Evolutionary conservation across 2,329 filamentous ascomycete genomes (phyloP).

Genomic region (Alternaria gansuensis): DNA sequence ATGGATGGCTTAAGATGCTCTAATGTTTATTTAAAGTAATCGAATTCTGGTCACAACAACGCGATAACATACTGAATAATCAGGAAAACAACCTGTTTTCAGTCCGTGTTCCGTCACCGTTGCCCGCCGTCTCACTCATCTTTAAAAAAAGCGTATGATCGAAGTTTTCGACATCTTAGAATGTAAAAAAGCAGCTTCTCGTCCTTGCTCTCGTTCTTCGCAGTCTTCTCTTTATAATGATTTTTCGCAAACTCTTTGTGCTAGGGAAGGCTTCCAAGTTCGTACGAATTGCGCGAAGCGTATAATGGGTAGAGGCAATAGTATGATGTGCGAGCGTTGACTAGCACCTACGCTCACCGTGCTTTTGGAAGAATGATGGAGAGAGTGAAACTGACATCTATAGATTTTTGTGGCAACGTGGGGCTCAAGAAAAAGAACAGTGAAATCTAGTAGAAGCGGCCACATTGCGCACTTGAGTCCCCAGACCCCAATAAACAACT

Average conservation of each 20-base stretch:
- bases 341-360: too few species aligned
- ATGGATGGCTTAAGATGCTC: conserved; percentile 18
- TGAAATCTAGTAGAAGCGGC: too few species aligned
- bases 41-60: background rate
- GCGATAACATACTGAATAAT: background rate
- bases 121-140: background rate
- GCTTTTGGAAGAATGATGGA: too few species aligned
- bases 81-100: background rate
- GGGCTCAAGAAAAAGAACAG: too few species aligned
- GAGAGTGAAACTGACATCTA: too few species aligned
- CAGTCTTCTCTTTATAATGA: background rate
- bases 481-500: background rate
- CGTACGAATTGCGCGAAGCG: too few species aligned
- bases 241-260: too few species aligned
- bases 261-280: background rate
- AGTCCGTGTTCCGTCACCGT: background rate
- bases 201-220: background rate
- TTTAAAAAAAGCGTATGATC: background rate
- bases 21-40: background rate
- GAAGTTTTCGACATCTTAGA: background rate
- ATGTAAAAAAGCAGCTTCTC: background rate
- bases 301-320: too few species aligned
- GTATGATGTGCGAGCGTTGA: too few species aligned
- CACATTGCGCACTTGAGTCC: background rate
- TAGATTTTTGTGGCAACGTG: too few species aligned